A percentile compares a stretch with the other conserved stretches of the same genome.
phyloP scores from a whole-genome alignment of 139 green algal genomes.

The Cymbomonas tetramitiformis region DNA sequence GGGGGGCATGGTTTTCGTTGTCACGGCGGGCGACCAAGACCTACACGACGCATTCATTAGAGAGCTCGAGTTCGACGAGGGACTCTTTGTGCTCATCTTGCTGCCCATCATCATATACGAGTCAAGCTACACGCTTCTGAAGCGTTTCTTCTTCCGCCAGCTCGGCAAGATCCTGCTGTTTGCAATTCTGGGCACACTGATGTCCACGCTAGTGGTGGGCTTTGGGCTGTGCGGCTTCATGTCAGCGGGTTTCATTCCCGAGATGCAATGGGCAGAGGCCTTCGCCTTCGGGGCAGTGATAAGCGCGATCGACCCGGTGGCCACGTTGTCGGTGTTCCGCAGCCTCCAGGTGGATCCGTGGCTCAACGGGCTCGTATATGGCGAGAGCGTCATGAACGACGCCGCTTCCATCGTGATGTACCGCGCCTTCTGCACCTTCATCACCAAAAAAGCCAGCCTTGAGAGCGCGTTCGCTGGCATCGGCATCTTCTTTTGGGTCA shows the following conservation, averaged over 20 bases:
- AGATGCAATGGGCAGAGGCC: neutral
- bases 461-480: too few species aligned
- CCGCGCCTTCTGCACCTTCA: too few species aligned
- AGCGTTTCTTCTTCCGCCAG: slow-evolving; percentile 18
- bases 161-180: slow-evolving; percentile 11
- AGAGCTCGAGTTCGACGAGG: neutral
- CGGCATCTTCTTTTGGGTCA: too few species aligned
- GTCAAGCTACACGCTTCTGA: slow-evolving; percentile 13
- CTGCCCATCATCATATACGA: slow-evolving; percentile 21
- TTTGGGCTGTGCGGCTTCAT: too few species aligned
- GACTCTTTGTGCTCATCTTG: slow-evolving; percentile 18
- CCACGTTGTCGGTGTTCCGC: slow-evolving; percentile 16
- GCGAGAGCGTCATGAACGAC: slow-evolving; percentile 20
- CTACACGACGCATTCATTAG: neutral
- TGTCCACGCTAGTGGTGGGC: too few species aligned
- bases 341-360: slow-evolving; percentile 6
- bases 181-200: slow-evolving; percentile 12
- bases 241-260: neutral
- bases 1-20: too few species aligned
- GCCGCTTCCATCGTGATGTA: slow-evolving; percentile 17
- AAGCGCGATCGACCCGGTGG: slow-evolving; percentile 18
- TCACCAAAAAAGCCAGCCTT: too few species aligned
- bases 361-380: slow-evolving; percentile 16
- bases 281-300: slow-evolving; percentile 19
- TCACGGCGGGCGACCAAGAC: too few species aligned